Conservation (phyloP, 2,329 filamentous ascomycete genomes). For the Diplodia mutila region DNA sequence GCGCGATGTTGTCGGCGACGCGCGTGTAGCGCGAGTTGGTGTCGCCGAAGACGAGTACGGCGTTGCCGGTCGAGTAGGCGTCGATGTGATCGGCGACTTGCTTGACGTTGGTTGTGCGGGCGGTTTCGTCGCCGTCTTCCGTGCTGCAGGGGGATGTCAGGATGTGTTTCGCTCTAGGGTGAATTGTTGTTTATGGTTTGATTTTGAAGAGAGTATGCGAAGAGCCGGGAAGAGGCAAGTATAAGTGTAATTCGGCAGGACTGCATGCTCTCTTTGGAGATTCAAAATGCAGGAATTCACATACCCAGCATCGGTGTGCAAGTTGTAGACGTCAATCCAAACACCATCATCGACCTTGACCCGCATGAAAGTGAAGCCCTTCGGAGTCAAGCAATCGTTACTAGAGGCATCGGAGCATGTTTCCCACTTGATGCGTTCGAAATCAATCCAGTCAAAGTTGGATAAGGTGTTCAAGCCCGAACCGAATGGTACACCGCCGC, state of each 20-base stretch:
- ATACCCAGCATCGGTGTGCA: constrained; percentile 67
- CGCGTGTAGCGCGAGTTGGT: constrained; percentile 68
- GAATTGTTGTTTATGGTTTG: not conserved
- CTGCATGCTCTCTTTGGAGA: too few relatives aligned
- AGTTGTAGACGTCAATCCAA: constrained; percentile 67
- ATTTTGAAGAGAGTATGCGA: too few relatives aligned
- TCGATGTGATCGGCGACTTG: constrained; percentile 64
- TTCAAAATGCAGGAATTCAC: constrained; percentile 4
- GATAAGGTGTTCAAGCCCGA: constrained; percentile 67
- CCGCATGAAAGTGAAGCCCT: constrained; percentile 71
- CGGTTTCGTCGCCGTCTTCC: constrained; percentile 56
- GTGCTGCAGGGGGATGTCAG: constrained; percentile 35
- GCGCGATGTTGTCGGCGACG: constrained; percentile 54
- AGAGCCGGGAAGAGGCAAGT: too few relatives aligned
- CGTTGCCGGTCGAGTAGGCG: constrained; percentile 60
- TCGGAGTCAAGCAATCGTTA: constrained; percentile 67
- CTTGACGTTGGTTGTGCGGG: constrained; percentile 62
- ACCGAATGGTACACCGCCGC: constrained; percentile 66
- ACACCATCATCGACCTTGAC: constrained; percentile 56
- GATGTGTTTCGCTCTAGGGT: not conserved
- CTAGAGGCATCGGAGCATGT: constrained; percentile 59
- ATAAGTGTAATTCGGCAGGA: too few relatives aligned
- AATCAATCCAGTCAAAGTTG: constrained; percentile 61
- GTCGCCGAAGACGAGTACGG: constrained; percentile 67
- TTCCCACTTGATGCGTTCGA: constrained; percentile 63